Evolutionary conservation across 345 rosid genomes (phyloP), one percentile per base, ranked within the genome.

Genomic region (Pseudoturritis turrita): DNA sequence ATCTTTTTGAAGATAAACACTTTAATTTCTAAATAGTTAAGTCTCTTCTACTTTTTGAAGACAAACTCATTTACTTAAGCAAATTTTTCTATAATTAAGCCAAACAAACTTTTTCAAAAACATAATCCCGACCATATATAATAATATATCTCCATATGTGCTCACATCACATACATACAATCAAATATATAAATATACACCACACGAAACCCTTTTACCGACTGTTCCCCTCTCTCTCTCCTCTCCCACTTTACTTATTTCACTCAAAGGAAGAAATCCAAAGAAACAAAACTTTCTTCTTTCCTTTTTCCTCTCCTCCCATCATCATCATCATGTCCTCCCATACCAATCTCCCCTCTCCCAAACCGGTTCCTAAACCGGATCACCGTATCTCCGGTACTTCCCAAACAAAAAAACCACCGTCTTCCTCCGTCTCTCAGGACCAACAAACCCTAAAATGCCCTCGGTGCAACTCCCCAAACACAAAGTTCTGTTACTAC

Each of bases 401-500:
- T 36, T 11, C 79, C 0, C 79, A 75, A 36, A 18, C 70, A 44
- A 76, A 62, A 65, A 84, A 83, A 52, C 75, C 78, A 62, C 81
- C 75, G 23, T 46, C 79, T 31, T 71, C 70, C 13, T 74, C 70
- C 78, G 39, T 47, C 25, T 81, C 73, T 55, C 79, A 52, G 79
- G 81, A 62, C 62, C 56, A 75, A 44, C 83, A 83, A 67, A 39
- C 78, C 72, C 77, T 78, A 29, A 90, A 84, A 83, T 90, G 97
- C 40, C 97, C 97, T 2, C 79, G 97, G 28, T 90, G 97, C 53
- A 92, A 88, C 84, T 90, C 97, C 0, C 79, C 90, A 59, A 90
- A 88, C 87, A 90, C 97, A 55, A 90, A 88, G 78, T 88, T 88
- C 88, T 88, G 97, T 76, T 90, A 90, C 86, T 90, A 85, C 89